These are phyloP conservation scores for Cucumis melo DNA, from an alignment of 306 rosid species.

Conservation along the genomic window DNA sequence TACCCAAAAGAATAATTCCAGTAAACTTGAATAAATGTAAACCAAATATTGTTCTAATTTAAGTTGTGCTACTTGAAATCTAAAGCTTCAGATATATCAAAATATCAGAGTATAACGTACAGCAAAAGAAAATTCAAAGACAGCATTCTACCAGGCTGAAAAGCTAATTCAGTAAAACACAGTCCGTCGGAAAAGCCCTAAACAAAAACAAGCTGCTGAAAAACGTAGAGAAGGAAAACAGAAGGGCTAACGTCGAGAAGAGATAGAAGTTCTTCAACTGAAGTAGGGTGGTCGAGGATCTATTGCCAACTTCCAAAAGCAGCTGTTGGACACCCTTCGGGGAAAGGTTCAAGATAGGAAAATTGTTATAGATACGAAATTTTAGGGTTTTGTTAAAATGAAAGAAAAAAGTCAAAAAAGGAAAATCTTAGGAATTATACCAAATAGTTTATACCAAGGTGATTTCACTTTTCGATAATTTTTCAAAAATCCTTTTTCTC, in stretches of 20 bases:
- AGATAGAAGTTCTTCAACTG: conserved; percentile 54
- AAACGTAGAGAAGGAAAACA: background rate
- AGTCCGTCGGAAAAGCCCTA: background rate
- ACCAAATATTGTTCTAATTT: background rate
- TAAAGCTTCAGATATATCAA: background rate
- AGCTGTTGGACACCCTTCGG: conserved; percentile 41
- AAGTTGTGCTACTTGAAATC: background rate
- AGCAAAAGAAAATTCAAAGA: too few relatives aligned
- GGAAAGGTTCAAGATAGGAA: background rate
- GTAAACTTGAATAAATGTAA: background rate
- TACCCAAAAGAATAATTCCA: background rate
- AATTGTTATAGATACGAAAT: too few relatives aligned
- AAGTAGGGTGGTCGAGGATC: conserved; percentile 63
- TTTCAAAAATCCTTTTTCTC: too few relatives aligned
- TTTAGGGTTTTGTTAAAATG: too few relatives aligned
- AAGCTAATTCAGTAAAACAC: background rate
- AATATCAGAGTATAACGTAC: background rate
- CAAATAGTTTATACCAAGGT: too few relatives aligned
- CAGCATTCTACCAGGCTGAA: background rate
- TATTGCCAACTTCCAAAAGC: conserved; percentile 56
- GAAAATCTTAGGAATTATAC: too few relatives aligned
- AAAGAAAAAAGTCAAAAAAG: too few relatives aligned
- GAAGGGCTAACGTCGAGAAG: conserved; percentile 51
- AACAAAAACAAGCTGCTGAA: background rate
- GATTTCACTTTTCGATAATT: too few relatives aligned